Evolutionary conservation across 306 rosid species (phyloP).

Genomic region (Cyclanthera cordifolia): DNA sequence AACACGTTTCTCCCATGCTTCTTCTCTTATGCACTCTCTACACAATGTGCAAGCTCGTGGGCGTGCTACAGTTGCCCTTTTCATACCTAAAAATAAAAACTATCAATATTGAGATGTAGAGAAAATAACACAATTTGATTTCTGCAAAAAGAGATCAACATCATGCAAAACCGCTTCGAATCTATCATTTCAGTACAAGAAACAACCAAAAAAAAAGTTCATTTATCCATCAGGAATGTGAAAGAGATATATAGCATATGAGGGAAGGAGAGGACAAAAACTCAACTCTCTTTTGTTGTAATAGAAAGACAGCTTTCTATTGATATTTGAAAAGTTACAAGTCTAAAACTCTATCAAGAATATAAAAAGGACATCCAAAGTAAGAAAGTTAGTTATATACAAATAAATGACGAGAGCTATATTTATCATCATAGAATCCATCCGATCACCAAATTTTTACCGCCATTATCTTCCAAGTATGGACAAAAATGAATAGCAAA

Average conservation of each 20-base stretch:
- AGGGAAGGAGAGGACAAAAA: neutral
- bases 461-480: neutral
- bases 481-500: slow-evolving; percentile 3
- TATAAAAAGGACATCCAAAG: neutral
- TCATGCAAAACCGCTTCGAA: neutral
- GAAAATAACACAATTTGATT: neutral
- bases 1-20: slow-evolving; percentile 72
- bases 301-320: neutral
- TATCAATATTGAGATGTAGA: neutral
- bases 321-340: neutral
- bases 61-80: slow-evolving; percentile 50
- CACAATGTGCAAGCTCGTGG: slow-evolving; percentile 83
- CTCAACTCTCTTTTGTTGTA: neutral
- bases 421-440: neutral
- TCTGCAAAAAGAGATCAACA: neutral
- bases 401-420: neutral
- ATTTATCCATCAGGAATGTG: neutral
- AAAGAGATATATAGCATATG: neutral
- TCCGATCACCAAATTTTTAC: neutral
- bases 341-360: neutral
- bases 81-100: slow-evolving; percentile 37
- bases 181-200: neutral
- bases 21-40: slow-evolving; percentile 92
- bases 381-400: neutral
- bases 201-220: neutral